Conservation (phyloP, 805 yeast species). For the Wickerhamomyces pijperi region DNA sequence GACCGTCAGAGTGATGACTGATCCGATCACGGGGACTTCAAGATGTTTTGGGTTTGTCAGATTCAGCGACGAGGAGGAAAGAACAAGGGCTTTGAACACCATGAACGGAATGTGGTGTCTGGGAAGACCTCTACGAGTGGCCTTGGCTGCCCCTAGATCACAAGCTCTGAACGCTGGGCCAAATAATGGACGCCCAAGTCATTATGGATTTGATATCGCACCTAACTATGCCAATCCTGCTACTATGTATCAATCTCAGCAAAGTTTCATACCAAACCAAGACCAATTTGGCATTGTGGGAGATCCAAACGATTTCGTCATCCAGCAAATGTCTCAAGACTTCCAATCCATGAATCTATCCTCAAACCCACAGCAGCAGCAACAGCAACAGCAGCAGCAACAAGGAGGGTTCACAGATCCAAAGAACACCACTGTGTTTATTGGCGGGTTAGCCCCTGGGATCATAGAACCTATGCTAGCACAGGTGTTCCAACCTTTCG, state of each 20-base stretch:
- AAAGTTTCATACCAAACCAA: too few relatives aligned
- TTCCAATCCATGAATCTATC: too few relatives aligned
- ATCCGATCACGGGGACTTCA: slow-evolving; percentile 67
- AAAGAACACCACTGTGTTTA: slow-evolving; percentile 64
- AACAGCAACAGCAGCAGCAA: too few relatives aligned
- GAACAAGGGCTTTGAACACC: slow-evolving; percentile 55
- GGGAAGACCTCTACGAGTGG: slow-evolving; percentile 67
- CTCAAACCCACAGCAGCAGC: too few relatives aligned
- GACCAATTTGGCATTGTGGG: too few relatives aligned
- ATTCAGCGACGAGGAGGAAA: slow-evolving; percentile 58
- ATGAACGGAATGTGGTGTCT: slow-evolving; percentile 79
- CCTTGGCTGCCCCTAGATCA: slow-evolving; percentile 67
- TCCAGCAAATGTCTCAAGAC: too few relatives aligned
- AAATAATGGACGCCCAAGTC: too few relatives aligned
- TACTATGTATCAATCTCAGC: too few relatives aligned
- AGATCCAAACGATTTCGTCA: too few relatives aligned
- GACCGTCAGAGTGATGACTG: slow-evolving; percentile 80
- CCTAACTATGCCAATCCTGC: too few relatives aligned
- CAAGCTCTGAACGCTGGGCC: slow-evolving; percentile 6
- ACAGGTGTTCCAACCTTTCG: slow-evolving; percentile 61
- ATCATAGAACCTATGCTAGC: slow-evolving; percentile 51
- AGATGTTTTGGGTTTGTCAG: slow-evolving; percentile 77
- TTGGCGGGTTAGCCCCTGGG: slow-evolving; percentile 63
- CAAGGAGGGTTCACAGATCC: slow-evolving; percentile 44
- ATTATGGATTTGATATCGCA: too few relatives aligned